Percentiles rank a stretch among this genome's conserved stretches.
phyloP scores from a whole-genome alignment of 257 asterid genomes.

The Vinca minor region DNA sequence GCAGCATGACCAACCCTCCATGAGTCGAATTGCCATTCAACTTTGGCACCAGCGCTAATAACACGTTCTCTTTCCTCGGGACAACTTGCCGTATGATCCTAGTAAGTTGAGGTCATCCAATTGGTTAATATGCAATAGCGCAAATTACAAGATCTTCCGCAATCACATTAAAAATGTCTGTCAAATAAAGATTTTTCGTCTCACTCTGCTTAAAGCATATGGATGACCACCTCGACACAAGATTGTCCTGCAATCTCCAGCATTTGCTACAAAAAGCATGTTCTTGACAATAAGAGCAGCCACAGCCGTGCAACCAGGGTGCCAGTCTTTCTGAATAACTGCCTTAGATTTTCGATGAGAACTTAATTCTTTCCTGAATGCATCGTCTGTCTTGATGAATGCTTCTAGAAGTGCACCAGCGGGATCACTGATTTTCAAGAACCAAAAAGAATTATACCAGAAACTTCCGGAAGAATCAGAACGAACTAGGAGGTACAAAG shows the following conservation, averaged over 20 bases:
- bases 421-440: conserved; percentile 47
- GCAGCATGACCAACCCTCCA: conserved; percentile 96
- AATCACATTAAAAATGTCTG: neutral
- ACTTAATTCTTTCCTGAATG: conserved; percentile 62
- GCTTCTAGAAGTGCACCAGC: conserved; percentile 65
- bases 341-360: conserved; percentile 47
- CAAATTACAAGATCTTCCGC: neutral
- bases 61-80: conserved; percentile 84
- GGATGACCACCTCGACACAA: conserved; percentile 70
- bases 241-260: conserved; percentile 89
- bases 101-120: conserved; percentile 33
- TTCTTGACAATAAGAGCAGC: conserved; percentile 59
- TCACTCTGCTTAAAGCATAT: conserved; percentile 75
- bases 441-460: neutral
- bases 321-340: conserved; percentile 53
- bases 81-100: conserved; percentile 95
- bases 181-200: conserved; percentile 16
- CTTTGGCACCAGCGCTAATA: conserved; percentile 57
- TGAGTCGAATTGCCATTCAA: conserved; percentile 83
- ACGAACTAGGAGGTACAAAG: neutral
- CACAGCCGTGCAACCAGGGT: conserved; percentile 96
- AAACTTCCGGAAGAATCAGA: neutral
- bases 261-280: conserved; percentile 86
- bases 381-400: conserved; percentile 66
- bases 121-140: conserved; percentile 9